Evolutionary conservation across 2,329 filamentous ascomycete genomes (phyloP), one percentile per base, ranked within the genome.

Genomic region (Furcasterigmium sp.): DNA sequence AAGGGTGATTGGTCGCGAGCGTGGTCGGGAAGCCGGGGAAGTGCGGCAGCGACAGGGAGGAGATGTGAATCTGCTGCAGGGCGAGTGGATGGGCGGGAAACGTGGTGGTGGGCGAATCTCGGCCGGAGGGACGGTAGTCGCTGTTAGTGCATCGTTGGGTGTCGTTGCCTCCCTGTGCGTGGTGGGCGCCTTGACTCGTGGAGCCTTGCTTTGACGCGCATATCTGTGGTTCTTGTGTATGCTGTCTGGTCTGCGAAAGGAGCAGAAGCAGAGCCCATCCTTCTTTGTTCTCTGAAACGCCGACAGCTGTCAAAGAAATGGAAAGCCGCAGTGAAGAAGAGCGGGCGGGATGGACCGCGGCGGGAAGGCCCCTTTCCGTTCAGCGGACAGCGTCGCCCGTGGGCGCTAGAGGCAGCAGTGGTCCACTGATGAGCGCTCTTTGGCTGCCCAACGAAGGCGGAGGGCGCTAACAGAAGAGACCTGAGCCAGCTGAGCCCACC

Each of bases 291-390:
- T 26, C 23, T 26, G 23, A 26, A 26, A 26, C 23, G 23, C 7
- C 11, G 23, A 26, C 23, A 11, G 23, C 7, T 26, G 23, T 11
- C 23, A 26, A 11, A 26, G 23, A 11, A 26, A 26, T 26, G 23
- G 23, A 26, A 26, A n/a, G n/a, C n/a, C n/a, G n/a, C n/a, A n/a
- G n/a, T n/a, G n/a, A n/a, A n/a, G n/a, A n/a, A n/a, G n/a, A n/a
- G n/a, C 23, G 23, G 38, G 18, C 38, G 38, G 38, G 38, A 40
- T 18, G 38, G 38, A 32, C 38, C 38, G 38, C 19, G 14, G 14
- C 38, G 38, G 38, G 38, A n/a, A 29, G 38, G 26, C 38, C 36
- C 36, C 36, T 38, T 38, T 23, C 14, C 21, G 19, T 26, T 25
- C 32, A 10, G 32, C n/a, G 32, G 32, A 35, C 3, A 19, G 9